These are phyloP conservation scores for Acanthamoeba lenticulata DNA, from an alignment of 208 protist species.

Conservation along the genomic window DNA sequence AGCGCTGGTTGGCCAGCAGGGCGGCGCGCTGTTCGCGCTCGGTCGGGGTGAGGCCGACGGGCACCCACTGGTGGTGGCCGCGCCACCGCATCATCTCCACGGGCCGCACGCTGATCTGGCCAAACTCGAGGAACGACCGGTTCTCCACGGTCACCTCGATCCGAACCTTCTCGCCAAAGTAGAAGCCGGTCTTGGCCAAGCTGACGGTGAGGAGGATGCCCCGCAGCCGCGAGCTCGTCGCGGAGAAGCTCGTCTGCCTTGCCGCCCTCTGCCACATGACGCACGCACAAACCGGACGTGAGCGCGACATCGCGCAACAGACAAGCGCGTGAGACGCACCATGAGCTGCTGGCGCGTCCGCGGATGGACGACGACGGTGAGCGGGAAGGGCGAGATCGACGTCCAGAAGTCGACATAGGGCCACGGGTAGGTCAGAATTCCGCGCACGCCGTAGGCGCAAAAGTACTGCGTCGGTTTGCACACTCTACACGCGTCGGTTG, in stretches of 20 bases:
- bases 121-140: background rate
- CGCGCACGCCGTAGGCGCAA: background rate
- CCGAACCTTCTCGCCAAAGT: background rate
- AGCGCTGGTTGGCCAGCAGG: too few species aligned
- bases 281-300: too few species aligned
- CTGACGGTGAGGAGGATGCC: background rate
- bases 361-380: background rate
- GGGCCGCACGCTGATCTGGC: background rate
- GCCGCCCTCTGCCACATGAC: background rate
- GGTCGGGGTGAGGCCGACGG: background rate
- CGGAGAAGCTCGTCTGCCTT: background rate
- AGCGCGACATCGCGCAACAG: too few species aligned
- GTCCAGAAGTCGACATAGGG: background rate
- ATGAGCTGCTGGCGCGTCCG: background rate
- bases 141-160: background rate
- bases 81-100: background rate
- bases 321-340: background rate
- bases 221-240: background rate
- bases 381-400: background rate
- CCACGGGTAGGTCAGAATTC: background rate
- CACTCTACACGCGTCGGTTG: background rate
- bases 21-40: background rate
- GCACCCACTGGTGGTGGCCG: background rate
- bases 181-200: background rate
- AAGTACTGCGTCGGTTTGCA: background rate